These are phyloP conservation scores for Aegilops speltoides DNA, from an alignment of 176 grass and related monocot genomes.

Conservation along the genomic window DNA sequence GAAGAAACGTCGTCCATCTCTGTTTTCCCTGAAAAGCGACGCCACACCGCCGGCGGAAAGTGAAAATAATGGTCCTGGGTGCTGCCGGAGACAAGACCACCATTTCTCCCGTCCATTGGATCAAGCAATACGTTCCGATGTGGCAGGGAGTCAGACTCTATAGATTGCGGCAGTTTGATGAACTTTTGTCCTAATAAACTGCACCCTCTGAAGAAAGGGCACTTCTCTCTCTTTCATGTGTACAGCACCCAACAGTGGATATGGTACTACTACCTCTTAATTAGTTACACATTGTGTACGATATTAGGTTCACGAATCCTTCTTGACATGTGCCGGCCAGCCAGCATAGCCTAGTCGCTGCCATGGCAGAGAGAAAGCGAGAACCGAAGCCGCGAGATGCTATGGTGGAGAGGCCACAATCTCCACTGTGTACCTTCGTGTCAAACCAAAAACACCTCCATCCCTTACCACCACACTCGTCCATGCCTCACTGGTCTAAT, in stretches of 20 bases:
- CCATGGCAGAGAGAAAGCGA: not conserved
- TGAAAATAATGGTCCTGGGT: not conserved
- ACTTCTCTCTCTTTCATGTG: not conserved
- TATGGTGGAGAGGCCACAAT: not conserved
- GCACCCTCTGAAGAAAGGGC: not conserved
- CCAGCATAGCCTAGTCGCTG: not conserved
- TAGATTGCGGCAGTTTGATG: not conserved
- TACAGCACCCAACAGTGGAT: not conserved
- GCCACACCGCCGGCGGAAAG: not conserved
- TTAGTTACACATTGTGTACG: not conserved
- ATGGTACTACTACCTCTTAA: not conserved
- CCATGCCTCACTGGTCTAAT: not conserved
- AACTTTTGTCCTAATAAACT: not conserved
- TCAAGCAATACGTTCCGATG: not conserved
- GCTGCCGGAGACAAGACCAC: not conserved
- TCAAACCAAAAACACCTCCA: not conserved
- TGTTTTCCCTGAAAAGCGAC: not conserved
- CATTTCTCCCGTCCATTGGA: not conserved
- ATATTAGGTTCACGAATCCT: slow-evolving; percentile 19
- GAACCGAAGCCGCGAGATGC: slow-evolving; percentile 38
- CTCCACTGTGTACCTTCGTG: not conserved
- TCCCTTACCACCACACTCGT: not conserved
- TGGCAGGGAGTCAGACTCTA: slow-evolving; percentile 20
- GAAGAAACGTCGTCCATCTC: not conserved
- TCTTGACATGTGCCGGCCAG: slow-evolving; percentile 25